Evolutionary conservation across 164 flowering plant species (phyloP).

Genomic region (Pachysandra terminalis): DNA sequence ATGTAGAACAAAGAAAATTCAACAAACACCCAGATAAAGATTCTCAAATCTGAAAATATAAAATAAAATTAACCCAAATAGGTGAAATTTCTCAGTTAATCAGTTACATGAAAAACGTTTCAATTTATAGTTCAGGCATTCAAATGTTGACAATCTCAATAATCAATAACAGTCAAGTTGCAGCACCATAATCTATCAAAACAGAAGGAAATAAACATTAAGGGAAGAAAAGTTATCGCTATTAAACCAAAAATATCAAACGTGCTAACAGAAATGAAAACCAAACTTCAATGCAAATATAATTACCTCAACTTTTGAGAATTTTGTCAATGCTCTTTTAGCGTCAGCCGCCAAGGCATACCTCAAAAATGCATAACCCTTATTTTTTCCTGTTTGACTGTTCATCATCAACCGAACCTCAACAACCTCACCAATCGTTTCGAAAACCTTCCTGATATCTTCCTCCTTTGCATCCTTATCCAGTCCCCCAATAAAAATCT

Average conservation of each 20-base stretch:
- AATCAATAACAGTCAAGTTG: neutral
- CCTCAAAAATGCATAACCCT: constrained; percentile 39
- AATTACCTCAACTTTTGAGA: constrained; percentile 31
- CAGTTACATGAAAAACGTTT: no score
- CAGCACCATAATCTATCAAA: neutral
- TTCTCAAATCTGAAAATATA: no score
- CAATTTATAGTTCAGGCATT: no score
- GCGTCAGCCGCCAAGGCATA: constrained; percentile 32
- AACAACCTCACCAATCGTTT: constrained; percentile 29
- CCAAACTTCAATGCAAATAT: neutral
- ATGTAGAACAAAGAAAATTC: no score
- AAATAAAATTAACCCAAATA: no score
- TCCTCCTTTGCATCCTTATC: constrained; percentile 36
- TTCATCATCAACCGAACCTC: constrained; percentile 31
- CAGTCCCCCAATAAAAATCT: constrained; percentile 41
- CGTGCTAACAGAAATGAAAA: neutral
- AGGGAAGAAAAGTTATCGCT: neutral
- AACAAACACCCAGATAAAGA: no score
- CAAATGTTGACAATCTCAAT: neutral
- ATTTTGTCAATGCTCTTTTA: constrained; percentile 26
- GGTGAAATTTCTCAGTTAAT: no score
- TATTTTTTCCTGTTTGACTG: constrained; percentile 28
- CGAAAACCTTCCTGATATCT: constrained; percentile 35
- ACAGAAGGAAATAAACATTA: neutral
- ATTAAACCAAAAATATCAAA: neutral